Percentiles rank a stretch among this genome's conserved stretches.
These are phyloP conservation scores for Leccinum pellstonianum DNA, from an alignment of 768 basidiomycete species.

Conservation along the genomic window DNA sequence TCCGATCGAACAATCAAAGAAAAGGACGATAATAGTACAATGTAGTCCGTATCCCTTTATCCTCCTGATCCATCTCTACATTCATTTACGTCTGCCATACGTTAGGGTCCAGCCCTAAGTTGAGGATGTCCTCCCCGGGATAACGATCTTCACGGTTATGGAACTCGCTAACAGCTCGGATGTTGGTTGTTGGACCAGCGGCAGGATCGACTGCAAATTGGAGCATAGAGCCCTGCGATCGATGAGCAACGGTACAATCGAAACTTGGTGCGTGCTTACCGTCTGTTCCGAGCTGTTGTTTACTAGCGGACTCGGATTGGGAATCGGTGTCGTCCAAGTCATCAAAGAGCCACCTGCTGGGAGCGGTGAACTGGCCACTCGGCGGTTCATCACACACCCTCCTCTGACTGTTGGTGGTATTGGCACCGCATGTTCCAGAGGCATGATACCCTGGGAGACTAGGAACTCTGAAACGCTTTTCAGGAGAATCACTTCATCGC, in stretches of 20 bases:
- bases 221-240: background rate
- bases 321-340: background rate
- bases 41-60: background rate
- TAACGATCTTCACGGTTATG: background rate
- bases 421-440: constrained; percentile 24
- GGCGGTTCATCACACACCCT: constrained; percentile 31
- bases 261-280: constrained; percentile 3
- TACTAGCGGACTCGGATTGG: constrained; percentile 6
- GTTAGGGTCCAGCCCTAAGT: constrained; percentile 5
- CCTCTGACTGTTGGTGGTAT: constrained; percentile 9
- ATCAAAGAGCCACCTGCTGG: background rate
- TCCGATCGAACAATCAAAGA: background rate
- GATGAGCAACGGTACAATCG: background rate
- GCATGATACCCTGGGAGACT: constrained; percentile 50
- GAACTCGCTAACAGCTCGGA: constrained; percentile 15
- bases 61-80: background rate
- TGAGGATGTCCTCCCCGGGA: constrained; percentile 20
- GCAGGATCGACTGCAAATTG: background rate
- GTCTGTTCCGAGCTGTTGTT: constrained; percentile 1
- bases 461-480: constrained; percentile 43
- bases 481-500: background rate
- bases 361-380: constrained; percentile 27
- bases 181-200: background rate
- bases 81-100: no score
- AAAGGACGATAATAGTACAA: background rate